Percentiles rank a stretch among this genome's conserved stretches.
Conservation (phyloP, 2,329 filamentous ascomycete genomes). For the Hypoxylon sp. region DNA sequence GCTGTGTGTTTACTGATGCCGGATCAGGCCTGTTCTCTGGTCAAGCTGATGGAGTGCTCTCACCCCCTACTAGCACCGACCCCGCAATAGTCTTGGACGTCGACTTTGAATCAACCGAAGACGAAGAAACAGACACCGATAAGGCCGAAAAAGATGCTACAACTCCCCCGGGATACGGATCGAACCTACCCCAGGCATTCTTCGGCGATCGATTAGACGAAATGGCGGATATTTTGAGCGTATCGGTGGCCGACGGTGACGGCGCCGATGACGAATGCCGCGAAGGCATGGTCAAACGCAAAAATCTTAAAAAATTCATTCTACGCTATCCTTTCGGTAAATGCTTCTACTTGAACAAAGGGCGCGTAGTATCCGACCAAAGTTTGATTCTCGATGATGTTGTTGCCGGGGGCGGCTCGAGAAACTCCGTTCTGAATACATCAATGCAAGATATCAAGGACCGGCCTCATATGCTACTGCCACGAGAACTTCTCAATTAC, state of each 20-base stretch:
- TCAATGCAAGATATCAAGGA: slow-evolving; percentile 16
- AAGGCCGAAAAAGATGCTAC: neutral
- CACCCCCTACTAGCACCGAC: slow-evolving; percentile 27
- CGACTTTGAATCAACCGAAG: slow-evolving; percentile 38
- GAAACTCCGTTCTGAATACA: slow-evolving; percentile 18
- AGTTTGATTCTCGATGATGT: slow-evolving; percentile 27
- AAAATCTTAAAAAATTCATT: slow-evolving; percentile 44
- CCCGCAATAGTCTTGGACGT: slow-evolving; percentile 17
- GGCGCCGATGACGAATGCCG: slow-evolving; percentile 9
- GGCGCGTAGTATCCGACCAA: slow-evolving; percentile 37
- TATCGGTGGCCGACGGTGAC: slow-evolving; percentile 13
- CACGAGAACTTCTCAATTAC: slow-evolving; percentile 54
- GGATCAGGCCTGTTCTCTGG: slow-evolving; percentile 36
- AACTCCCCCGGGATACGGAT: slow-evolving; percentile 3
- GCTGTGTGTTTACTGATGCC: slow-evolving; percentile 44
- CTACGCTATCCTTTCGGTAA: slow-evolving; percentile 47
- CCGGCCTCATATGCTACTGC: slow-evolving; percentile 31
- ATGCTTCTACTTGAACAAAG: slow-evolving; percentile 46
- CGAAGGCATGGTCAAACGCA: slow-evolving; percentile 38
- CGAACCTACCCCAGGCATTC: slow-evolving; percentile 11
- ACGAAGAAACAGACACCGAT: slow-evolving; percentile 31
- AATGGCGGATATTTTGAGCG: slow-evolving; percentile 37
- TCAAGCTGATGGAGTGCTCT: slow-evolving; percentile 24
- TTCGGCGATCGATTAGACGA: slow-evolving; percentile 33
- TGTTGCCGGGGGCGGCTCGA: slow-evolving; percentile 38